Base-by-base conservation (phyloP, 768 basidiomycete species). In the Fistulinella prunicolor region DNA sequence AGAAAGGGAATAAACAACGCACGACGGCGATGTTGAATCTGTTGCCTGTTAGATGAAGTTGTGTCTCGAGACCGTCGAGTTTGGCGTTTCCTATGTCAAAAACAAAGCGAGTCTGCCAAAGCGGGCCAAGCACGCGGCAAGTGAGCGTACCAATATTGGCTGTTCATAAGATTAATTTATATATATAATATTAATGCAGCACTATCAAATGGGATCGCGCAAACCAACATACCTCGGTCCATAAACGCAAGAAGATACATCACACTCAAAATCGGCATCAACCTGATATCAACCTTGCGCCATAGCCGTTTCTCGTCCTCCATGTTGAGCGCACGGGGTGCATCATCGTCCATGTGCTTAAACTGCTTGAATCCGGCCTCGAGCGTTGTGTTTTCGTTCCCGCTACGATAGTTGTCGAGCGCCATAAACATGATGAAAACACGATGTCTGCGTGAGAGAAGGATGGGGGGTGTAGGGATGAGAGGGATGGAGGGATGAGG, bases 11-110 rank as follows among this genome's bases (percentile, higher is more conserved):
- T n/a, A 42, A n/a, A 6, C 3, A 9, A 41, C 72, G 14, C 38
- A 85, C 85, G 60, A 87, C 60, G 0, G 82, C 82, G 34, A 85
- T 78, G 51, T 86, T 86, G 54, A 83, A 89, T 54, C 77, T 67
- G 57, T 80, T 74, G 9, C 81, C 79, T 0, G 69, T 74, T 30
- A 88, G 71, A 30, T 78, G n/a, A 2, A 89, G 70, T 55, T 87
- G 73, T 0, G 66, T 75, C 16, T 62, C 57, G 4, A 90, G 64
- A 3, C 87, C 87, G 55, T 83, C 80, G 2, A 87, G 64, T 51
- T 74, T 81, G 3, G 85, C 85, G 57, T 86, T 86, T 30, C 83
- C 84, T 46, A 17, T 9, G 38, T 29, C 20, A 28, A n/a, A n/a
- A n/a, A n/a, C n/a, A 17, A 42, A 6, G 24, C 44, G 42, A 54